phyloP scores from a whole-genome alignment of 2,329 filamentous ascomycete species.

The Bipolaris oryzae region DNA sequence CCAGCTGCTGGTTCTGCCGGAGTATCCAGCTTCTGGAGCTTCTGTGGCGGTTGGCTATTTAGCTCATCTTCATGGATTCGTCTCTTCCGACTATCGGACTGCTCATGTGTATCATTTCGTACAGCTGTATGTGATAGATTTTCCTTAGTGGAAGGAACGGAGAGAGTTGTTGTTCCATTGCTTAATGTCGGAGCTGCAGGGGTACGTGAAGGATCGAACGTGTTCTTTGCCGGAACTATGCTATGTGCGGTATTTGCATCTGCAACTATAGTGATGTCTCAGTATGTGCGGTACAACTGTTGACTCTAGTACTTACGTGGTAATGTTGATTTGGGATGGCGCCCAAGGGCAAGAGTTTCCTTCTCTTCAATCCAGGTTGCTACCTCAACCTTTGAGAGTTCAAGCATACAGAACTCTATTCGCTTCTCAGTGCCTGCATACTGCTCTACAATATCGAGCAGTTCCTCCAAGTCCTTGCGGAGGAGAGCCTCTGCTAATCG shows the following conservation, averaged over 20 bases:
- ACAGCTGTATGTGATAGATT: not conserved
- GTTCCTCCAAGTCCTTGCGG: constrained; percentile 6
- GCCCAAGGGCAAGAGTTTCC: constrained; percentile 27
- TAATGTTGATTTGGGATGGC: constrained; percentile 15
- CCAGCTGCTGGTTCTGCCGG: not conserved
- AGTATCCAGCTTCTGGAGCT: constrained; percentile 9
- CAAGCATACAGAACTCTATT: not conserved
- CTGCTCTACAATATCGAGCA: constrained; percentile 21
- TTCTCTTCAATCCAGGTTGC: constrained; percentile 28
- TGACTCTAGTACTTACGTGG: not conserved
- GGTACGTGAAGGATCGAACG: not conserved
- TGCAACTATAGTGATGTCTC: not conserved
- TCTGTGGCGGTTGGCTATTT: not conserved
- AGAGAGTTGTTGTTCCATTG: not conserved
- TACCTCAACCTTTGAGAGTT: constrained; percentile 14
- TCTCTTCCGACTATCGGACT: not conserved
- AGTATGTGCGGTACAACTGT: not conserved
- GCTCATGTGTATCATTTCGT: not conserved
- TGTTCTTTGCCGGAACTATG: not conserved
- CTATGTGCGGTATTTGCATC: not conserved
- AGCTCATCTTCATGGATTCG: not conserved
- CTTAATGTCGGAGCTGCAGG: not conserved
- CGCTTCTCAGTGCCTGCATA: constrained; percentile 19
- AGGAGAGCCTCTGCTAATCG: constrained; percentile 11
- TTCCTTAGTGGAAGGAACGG: not conserved